Percentiles rank a stretch among this genome's conserved stretches.
Evolutionary conservation across 2,329 filamentous ascomycete genomes (phyloP).

Genomic region (Alternaria arborescens): DNA sequence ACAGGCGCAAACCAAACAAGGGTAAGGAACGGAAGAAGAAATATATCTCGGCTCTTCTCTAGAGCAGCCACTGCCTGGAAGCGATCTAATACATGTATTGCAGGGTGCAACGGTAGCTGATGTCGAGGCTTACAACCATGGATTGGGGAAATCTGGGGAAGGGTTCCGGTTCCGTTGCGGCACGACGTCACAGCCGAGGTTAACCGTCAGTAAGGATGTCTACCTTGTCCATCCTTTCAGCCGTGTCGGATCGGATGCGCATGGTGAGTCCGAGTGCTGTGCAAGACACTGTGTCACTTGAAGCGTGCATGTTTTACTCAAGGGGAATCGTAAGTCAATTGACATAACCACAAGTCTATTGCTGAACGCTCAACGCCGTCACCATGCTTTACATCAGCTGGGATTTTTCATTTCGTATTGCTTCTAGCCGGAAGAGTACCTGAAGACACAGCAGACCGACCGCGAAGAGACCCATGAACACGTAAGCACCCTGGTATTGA

Average conservation of each 20-base stretch:
- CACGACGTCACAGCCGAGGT: conserved; percentile 43
- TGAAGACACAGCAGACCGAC: conserved; percentile 48
- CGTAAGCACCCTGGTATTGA: conserved; percentile 47
- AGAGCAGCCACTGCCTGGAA: background rate
- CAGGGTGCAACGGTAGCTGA: conserved; percentile 2
- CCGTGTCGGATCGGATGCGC: conserved; percentile 1
- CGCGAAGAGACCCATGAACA: conserved; percentile 52
- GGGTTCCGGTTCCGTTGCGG: conserved; percentile 18
- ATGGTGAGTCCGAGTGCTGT: background rate
- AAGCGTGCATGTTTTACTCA: background rate
- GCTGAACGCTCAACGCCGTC: conserved; percentile 42
- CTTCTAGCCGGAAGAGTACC: conserved; percentile 51
- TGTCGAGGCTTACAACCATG: conserved; percentile 5
- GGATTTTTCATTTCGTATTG: conserved; percentile 51
- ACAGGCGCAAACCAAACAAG: background rate
- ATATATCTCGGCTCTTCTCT: background rate
- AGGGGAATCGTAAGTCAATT: conserved; percentile 34
- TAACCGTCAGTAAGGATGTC: conserved; percentile 27
- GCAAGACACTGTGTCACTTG: background rate
- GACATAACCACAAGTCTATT: conserved; percentile 21
- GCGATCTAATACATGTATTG: background rate
- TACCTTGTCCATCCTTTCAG: conserved; percentile 18
- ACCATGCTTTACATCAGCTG: conserved; percentile 47
- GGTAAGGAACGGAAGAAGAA: background rate
- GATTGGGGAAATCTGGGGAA: conserved; percentile 32